These are phyloP conservation scores for Evernia prunastri DNA, from an alignment of 495 filamentous ascomycete species.

Conservation along the genomic window DNA sequence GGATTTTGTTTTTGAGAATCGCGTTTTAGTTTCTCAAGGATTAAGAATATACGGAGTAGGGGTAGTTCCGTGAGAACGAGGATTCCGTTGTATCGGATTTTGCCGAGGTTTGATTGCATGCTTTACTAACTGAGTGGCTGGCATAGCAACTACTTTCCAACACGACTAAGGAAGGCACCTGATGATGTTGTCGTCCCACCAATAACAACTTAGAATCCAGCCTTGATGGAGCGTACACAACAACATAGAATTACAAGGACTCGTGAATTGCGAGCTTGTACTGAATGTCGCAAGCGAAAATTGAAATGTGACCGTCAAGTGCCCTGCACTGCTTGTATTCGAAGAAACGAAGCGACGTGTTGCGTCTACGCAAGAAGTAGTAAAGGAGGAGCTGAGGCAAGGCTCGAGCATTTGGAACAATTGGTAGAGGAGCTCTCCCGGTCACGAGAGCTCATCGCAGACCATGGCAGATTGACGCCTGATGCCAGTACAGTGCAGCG, in stretches of 20 bases:
- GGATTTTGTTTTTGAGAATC: no score
- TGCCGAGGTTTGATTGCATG: no score
- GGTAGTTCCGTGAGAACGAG: no score
- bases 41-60: no score
- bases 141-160: no score
- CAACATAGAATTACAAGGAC: background rate
- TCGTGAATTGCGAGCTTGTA: background rate
- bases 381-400: no score
- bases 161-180: no score
- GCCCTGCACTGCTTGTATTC: background rate
- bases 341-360: background rate
- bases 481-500: background rate
- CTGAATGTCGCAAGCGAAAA: conserved; percentile 2
- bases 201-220: no score
- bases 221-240: background rate
- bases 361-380: conserved; percentile 2
- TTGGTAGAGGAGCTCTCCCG: background rate
- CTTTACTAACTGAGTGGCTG: no score
- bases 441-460: background rate
- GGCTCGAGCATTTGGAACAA: conserved; percentile 5
- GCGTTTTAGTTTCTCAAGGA: no score
- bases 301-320: background rate
- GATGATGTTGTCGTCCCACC: no score
- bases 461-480: background rate
- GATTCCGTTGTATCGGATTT: no score